Base-by-base conservation (phyloP, 441 rosid species). In the Gossypium lobatum region DNA sequence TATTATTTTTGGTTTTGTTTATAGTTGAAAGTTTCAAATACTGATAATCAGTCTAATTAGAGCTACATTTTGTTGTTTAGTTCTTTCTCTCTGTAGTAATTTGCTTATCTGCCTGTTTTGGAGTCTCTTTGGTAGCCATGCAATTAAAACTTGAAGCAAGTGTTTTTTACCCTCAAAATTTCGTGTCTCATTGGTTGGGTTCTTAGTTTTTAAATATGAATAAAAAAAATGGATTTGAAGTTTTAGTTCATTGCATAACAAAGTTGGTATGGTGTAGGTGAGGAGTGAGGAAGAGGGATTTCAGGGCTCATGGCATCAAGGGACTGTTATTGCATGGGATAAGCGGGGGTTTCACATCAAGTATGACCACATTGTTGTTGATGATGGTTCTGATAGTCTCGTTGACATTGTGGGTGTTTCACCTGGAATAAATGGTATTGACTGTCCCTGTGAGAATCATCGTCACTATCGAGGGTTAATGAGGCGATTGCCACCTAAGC, bases 231-330 rank as follows among this genome's bases (percentile, higher is more conserved):
- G 5, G 64, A 17, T 67, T 59, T 14, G 6, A 37, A 71, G 60
- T 73, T 64, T 61, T 31, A 54, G 1, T 25, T 39, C 14, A 31
- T 31, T 72, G 39, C 20, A 10, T 65, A 10, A 20, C 37, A 46
- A 71, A 45, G 53, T 54, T 25, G 63, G 63, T 70, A 25, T 58
- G 61, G 72, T 72, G 72, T 71, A 91, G 97, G 89, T 91, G 52
- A 84, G 88, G 75, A 88, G 93, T 70, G 77, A 76, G 61, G 97
- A 91, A 48, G 89, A 88, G 57, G 97, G 92, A 20, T 88, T 89
- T 79, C 74, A 54, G 10, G 96, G 95, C 34, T 91, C 93, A 26
- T 94, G 97, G 98, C 87, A 88, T 71, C 50, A 74, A 3, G 97
- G 87, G 70, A 80, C 75, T 59, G 86, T 93, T 14, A 72, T 73